Conservation (phyloP, 345 rosid genomes). For the Lumnitzera racemosa region DNA sequence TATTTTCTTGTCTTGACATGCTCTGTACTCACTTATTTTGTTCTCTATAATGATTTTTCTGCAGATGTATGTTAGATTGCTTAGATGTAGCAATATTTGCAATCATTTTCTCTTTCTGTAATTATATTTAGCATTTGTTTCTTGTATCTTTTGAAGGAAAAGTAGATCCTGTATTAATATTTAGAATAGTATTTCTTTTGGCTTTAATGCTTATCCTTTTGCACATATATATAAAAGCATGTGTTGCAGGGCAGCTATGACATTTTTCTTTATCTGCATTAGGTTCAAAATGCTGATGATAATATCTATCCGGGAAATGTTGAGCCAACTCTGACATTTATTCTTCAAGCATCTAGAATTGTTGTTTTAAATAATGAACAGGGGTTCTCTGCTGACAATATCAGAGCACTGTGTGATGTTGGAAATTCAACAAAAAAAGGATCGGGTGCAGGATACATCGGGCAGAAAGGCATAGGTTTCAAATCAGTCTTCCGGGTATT, state of each 20-base stretch:
- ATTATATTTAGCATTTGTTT: too few species aligned
- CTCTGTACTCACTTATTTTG: too few species aligned
- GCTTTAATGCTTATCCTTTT: too few species aligned
- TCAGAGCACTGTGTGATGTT: constrained; percentile 93
- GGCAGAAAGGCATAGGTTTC: constrained; percentile 98
- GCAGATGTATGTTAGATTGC: too few species aligned
- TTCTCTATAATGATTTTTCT: too few species aligned
- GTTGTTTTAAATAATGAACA: constrained; percentile 77
- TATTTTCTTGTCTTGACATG: too few species aligned
- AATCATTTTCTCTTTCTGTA: too few species aligned
- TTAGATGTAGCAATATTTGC: too few species aligned
- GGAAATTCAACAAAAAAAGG: constrained; percentile 93
- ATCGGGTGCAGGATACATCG: constrained; percentile 73
- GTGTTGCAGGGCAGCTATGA: not conserved
- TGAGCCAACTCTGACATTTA: constrained; percentile 80
- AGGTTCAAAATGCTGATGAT: constrained; percentile 99
- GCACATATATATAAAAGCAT: too few species aligned
- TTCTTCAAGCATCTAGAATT: constrained; percentile 71
- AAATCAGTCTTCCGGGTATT: constrained; percentile 96
- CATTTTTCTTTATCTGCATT: constrained; percentile 28
- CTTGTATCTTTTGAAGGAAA: too few species aligned
- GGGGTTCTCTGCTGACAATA: constrained; percentile 79
- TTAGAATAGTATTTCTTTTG: too few species aligned
- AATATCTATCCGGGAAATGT: constrained; percentile 58
- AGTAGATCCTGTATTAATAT: too few species aligned